Evolutionary conservation across 768 basidiomycete genomes (phyloP), one percentile per base, ranked within the genome.

Genomic region (Leccinum disarticulatum): DNA sequence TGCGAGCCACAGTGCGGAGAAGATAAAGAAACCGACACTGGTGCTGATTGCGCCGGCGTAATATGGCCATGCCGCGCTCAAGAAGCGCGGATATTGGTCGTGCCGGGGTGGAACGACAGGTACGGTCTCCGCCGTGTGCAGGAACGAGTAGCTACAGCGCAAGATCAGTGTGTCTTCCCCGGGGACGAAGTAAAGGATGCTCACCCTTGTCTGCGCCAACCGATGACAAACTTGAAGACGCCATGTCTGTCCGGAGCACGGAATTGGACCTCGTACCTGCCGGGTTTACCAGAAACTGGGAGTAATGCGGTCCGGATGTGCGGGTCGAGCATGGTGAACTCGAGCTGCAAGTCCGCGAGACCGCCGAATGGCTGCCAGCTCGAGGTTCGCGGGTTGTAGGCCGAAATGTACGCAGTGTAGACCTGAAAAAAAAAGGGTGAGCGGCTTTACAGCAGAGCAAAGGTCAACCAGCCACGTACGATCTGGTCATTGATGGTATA

Each of bases 281-380:
- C 88, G 3, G 87, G 83, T 27, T 75, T 63, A 1, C 81, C 82
- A 4, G 77, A 56, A 9, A 86, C 83, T 11, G 88, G 80, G 11
- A 73, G 78, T 10, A 99, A 81, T 7, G 88, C 76, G 14, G 87
- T 93, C 36, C 97, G 92, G 60, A 98, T 78, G 73, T 97, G 95
- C 1, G 97, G 97, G 73, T 99, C 97, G 43, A 99, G 86, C 97
- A 99, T 99, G 22, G 94, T 96, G 72, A 98, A 98, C 66, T 96
- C 95, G 54, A 98, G 80, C 67, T 98, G 96, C 30, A 98, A 70
- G 71, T 98, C 97, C 11, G 76, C 72, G 54, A 93, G 73, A 33
- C 81, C 83, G 13, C 87, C 86, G 71, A 87, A 87, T 0, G 93
- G 88, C 54, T 77, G 77, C 93, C 94, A 98, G 13, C 70, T 72